Evolutionary conservation across 495 filamentous ascomycete species (phyloP).

Genomic region (Podospora tetraspora): DNA sequence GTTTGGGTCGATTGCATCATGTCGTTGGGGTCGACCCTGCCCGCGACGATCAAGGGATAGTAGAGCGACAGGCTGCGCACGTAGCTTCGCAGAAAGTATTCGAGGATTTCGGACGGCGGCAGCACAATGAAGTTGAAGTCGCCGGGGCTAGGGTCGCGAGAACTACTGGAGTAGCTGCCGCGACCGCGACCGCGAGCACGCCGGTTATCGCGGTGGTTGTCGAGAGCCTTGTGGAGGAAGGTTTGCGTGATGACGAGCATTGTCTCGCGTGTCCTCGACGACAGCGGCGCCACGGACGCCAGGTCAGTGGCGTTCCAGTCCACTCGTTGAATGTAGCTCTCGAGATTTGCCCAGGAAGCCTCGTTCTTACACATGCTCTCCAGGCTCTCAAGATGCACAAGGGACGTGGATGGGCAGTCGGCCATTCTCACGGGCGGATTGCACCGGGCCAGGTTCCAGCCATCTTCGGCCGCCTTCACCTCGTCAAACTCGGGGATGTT

Average conservation of each 20-base stretch:
- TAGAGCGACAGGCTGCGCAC: slow-evolving; percentile 53
- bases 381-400: slow-evolving; percentile 52
- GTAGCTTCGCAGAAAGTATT: slow-evolving; percentile 57
- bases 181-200: slow-evolving; percentile 20
- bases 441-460: slow-evolving; percentile 55
- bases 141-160: slow-evolving; percentile 34
- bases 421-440: slow-evolving; percentile 46
- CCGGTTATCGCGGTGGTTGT: slow-evolving; percentile 45
- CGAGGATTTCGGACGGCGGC: slow-evolving; percentile 53
- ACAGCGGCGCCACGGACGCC: slow-evolving; percentile 43
- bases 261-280: slow-evolving; percentile 52
- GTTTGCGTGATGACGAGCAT: slow-evolving; percentile 58
- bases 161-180: slow-evolving; percentile 26
- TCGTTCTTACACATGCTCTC: slow-evolving; percentile 54
- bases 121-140: slow-evolving; percentile 53
- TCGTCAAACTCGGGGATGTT: slow-evolving; percentile 45
- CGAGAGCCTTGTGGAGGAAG: slow-evolving; percentile 58
- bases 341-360: slow-evolving; percentile 40
- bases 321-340: slow-evolving; percentile 34
- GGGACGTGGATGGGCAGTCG: slow-evolving; percentile 52
- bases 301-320: slow-evolving; percentile 38
- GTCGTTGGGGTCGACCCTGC: slow-evolving; percentile 54
- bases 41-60: slow-evolving; percentile 49
- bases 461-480: slow-evolving; percentile 48
- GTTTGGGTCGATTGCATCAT: slow-evolving; percentile 54